Evolutionary conservation across 176 grass and related monocot genomes (phyloP).

Genomic region (Luzula sylvatica): DNA sequence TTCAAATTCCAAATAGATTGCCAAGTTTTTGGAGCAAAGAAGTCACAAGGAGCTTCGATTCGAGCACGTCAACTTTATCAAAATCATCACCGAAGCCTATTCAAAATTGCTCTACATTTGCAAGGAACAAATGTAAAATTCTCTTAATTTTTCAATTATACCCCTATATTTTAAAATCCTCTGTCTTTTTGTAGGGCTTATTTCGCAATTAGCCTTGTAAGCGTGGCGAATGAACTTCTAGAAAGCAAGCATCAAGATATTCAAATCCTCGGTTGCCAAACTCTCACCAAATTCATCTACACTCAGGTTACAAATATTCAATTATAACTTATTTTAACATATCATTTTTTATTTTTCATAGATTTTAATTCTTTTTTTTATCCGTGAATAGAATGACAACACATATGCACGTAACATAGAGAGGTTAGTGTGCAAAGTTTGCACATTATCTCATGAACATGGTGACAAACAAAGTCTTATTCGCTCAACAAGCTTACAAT

Average conservation of each 20-base stretch:
- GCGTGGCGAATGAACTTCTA: slow-evolving; percentile 73
- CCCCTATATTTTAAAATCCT: slow-evolving; percentile 11
- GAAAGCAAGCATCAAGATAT: slow-evolving; percentile 86
- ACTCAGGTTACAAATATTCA: slow-evolving; percentile 81
- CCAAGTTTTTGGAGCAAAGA: slow-evolving; percentile 86
- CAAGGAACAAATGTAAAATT: slow-evolving; percentile 92
- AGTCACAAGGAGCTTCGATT: slow-evolving; percentile 69
- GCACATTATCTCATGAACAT: slow-evolving; percentile 39
- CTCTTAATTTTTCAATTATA: neutral
- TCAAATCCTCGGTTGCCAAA: slow-evolving; percentile 86
- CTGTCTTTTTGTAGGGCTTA: slow-evolving; percentile 62
- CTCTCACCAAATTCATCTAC: slow-evolving; percentile 80
- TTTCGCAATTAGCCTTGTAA: slow-evolving; percentile 88
- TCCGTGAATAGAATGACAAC: slow-evolving; percentile 56
- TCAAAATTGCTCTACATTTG: slow-evolving; percentile 84
- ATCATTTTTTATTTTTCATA: neutral
- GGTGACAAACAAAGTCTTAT: slow-evolving; percentile 50
- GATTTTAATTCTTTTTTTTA: neutral
- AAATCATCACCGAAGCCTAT: slow-evolving; percentile 90
- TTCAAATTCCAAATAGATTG: slow-evolving; percentile 46
- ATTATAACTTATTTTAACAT: too few species aligned
- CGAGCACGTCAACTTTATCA: slow-evolving; percentile 68
- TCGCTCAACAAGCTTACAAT: slow-evolving; percentile 70
- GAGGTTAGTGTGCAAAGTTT: slow-evolving; percentile 71
- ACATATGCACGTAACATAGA: slow-evolving; percentile 84